Conservation (phyloP, 441 rosid species). For the Eutrema salsugineum region DNA sequence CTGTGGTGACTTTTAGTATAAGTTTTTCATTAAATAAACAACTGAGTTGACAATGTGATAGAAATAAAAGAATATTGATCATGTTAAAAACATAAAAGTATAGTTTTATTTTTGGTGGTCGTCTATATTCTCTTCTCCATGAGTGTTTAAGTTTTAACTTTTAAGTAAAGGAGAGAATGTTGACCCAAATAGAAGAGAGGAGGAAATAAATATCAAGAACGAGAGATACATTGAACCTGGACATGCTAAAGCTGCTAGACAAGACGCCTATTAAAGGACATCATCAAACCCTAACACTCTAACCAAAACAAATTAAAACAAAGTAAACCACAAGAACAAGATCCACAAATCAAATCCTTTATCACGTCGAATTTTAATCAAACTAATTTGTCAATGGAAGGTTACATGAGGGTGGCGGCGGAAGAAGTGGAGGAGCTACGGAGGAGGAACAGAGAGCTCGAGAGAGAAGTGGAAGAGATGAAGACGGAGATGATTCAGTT, state of each 20-base stretch:
- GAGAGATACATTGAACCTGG: constrained; percentile 24
- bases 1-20: neutral
- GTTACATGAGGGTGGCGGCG: neutral
- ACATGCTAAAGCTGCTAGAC: neutral
- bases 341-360: neutral
- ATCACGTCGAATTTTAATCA: neutral
- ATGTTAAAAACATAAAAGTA: too few relatives aligned
- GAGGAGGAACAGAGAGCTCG: constrained; percentile 33
- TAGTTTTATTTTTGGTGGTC: too few relatives aligned
- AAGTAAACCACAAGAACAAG: neutral
- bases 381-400: neutral
- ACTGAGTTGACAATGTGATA: too few relatives aligned
- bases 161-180: neutral
- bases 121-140: too few relatives aligned
- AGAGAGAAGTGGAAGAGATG: constrained; percentile 51
- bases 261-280: constrained; percentile 3
- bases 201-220: neutral
- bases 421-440: constrained; percentile 26
- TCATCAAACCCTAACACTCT: neutral
- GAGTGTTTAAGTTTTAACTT: too few relatives aligned
- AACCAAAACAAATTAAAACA: neutral
- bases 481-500: constrained; percentile 12
- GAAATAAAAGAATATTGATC: too few relatives aligned
- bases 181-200: neutral
- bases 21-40: neutral